Evolutionary conservation across 1,284 basidiomycete genomes (phyloP).

Genomic region (Ganoderma resinaceum): DNA sequence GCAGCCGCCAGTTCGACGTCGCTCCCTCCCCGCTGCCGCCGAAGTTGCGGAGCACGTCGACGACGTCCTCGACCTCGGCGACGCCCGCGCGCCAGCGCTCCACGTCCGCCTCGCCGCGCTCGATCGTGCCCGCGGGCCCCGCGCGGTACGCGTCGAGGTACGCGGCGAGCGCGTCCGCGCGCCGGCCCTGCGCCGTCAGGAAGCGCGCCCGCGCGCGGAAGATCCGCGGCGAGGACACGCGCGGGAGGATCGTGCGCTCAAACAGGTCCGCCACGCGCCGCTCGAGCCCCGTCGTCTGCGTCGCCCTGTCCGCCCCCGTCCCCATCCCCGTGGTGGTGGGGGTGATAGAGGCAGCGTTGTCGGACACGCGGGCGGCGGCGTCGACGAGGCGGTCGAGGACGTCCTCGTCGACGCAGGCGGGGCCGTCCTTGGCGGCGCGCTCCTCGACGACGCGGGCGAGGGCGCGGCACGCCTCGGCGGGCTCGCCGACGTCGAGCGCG

Average conservation of each 20-base stretch:
- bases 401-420: constrained; percentile 77
- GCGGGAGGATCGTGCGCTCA: constrained; percentile 79
- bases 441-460: constrained; percentile 86
- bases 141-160: constrained; percentile 86
- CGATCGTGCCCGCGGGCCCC: constrained; percentile 71
- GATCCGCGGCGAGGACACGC: constrained; percentile 77
- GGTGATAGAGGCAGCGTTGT: no score
- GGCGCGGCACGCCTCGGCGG: constrained; percentile 88
- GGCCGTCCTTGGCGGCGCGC: constrained; percentile 69
- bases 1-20: constrained; percentile 79
- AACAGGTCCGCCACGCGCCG: constrained; percentile 76
- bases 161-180: constrained; percentile 82
- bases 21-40: constrained; percentile 58
- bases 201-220: constrained; percentile 86
- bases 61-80: constrained; percentile 82
- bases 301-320: constrained; percentile 48
- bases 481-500: constrained; percentile 91
- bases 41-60: constrained; percentile 84
- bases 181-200: constrained; percentile 72
- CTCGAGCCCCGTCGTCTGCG: constrained; percentile 72
- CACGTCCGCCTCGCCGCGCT: constrained; percentile 69
- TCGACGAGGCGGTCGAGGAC: constrained; percentile 89
- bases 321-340: constrained; percentile 34
- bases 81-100: constrained; percentile 76
- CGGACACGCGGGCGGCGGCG: constrained; percentile 73